These are phyloP conservation scores for Yamadazyma sp. DNA, from an alignment of 1,139 yeast genomes.

Conservation along the genomic window DNA sequence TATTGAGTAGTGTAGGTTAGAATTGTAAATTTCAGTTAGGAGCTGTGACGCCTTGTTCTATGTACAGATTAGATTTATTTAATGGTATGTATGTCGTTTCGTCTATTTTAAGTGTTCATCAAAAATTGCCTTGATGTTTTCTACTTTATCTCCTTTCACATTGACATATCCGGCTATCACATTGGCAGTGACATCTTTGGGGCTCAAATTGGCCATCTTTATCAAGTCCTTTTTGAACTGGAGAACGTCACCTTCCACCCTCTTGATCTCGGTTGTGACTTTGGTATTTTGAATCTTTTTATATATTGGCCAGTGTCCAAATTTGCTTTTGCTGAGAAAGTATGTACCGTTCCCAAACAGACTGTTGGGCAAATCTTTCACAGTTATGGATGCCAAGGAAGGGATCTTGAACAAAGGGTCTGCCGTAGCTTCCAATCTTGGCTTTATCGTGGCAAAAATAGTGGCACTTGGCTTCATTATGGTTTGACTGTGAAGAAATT, in stretches of 20 bases:
- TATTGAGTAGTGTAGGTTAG: neutral
- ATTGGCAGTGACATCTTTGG: conserved; percentile 41
- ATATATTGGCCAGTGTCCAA: conserved; percentile 72
- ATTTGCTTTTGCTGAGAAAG: conserved; percentile 51
- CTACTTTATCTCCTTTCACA: conserved; percentile 61
- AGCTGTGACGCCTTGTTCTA: too few species aligned
- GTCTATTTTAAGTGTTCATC: conserved; percentile 18
- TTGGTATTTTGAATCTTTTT: conserved; percentile 56
- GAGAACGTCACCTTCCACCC: conserved; percentile 59
- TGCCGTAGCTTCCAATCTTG: conserved; percentile 20
- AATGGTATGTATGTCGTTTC: too few species aligned
- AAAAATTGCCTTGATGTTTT: conserved; percentile 39
- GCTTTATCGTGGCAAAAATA: conserved; percentile 23
- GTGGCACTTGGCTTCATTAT: conserved; percentile 29
- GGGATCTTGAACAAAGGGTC: conserved; percentile 28
- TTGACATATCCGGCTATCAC: conserved; percentile 39
- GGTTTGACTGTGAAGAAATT: neutral
- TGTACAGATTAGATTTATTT: conserved; percentile 4
- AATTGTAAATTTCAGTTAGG: neutral
- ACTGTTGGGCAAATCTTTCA: conserved; percentile 34
- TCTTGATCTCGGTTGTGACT: conserved; percentile 61
- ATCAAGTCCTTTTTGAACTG: conserved; percentile 62
- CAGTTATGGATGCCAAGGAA: conserved; percentile 25
- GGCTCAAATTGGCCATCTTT: conserved; percentile 42
- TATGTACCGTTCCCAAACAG: conserved; percentile 46